phyloP scores from a whole-genome alignment of 164 flowering plant species.

The Vitis riparia region DNA sequence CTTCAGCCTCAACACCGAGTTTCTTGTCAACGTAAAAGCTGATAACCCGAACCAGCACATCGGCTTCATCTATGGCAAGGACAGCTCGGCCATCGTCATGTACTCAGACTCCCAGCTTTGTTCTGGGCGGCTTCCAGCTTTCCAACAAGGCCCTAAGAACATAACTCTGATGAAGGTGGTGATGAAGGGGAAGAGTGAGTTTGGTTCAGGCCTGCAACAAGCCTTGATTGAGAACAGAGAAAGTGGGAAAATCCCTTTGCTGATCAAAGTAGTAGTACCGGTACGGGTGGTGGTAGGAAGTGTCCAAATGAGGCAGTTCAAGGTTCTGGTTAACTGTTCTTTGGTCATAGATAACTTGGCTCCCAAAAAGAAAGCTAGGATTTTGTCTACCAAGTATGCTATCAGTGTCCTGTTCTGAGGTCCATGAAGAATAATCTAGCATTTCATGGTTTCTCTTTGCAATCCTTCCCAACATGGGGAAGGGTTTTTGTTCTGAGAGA shows the following conservation, averaged over 20 bases:
- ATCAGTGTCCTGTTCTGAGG: conserved; percentile 1
- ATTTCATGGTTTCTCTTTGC: background rate
- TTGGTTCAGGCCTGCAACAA: conserved; percentile 57
- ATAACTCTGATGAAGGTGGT: conserved; percentile 33
- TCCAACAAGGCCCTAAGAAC: conserved; percentile 49
- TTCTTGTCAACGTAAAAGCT: conserved; percentile 41
- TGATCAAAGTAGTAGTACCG: conserved; percentile 46
- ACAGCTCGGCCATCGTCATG: conserved; percentile 29
- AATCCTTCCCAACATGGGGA: too few relatives aligned
- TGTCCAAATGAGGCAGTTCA: conserved; percentile 26
- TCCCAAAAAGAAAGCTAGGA: conserved; percentile 39
- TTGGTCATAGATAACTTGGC: conserved; percentile 54
- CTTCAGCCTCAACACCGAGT: conserved; percentile 42
- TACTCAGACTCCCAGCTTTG: conserved; percentile 39
- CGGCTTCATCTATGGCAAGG: conserved; percentile 42
- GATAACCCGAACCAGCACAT: conserved; percentile 57
- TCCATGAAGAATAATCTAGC: background rate
- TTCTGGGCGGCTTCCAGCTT: conserved; percentile 52
- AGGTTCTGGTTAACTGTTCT: conserved; percentile 40
- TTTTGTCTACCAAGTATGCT: conserved; percentile 35
- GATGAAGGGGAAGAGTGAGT: conserved; percentile 45
- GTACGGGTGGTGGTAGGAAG: conserved; percentile 36
- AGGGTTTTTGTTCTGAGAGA: too few relatives aligned
- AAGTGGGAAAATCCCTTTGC: conserved; percentile 45
- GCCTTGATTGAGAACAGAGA: conserved; percentile 35